Base-by-base conservation (phyloP, 2,329 filamentous ascomycete species). In the Colletotrichum godetiae region DNA sequence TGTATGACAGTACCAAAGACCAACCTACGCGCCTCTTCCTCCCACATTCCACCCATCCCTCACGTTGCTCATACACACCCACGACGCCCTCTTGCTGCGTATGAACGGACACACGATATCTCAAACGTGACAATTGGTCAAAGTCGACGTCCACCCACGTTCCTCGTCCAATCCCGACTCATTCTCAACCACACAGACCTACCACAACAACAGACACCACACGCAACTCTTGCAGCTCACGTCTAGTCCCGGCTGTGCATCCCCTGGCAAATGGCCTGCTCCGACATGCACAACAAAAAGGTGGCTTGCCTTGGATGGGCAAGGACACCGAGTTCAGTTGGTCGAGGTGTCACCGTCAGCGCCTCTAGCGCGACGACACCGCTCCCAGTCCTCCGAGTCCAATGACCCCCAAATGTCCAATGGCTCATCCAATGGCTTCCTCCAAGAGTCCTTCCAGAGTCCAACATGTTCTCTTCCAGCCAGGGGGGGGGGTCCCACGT, bases 1-100 rank as follows among this genome's bases (percentile, higher is more conserved):
- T 19, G 37, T 5, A 64, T 58, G 42, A 63, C 49, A 33, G 59
- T 24, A 2, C 37, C n/a, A 5, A 37, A 33, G 13, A 8, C 7
- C 42, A 8, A 19, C 31, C 37, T 29, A 31, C 46, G 27, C 15
- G 7, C 42, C 27, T 63, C 42, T 7, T 31, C 49, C 49, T 49
- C 66, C 66, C 49, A 70, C 55, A 65, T 70, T 73, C 67, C 70
- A 55, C 12, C 6, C 67, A 70, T 70, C 67, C 70, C 70, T 73
- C 66, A 49, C 60, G 46, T 69, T 31, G 66, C 59, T 72, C 68
- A 55, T 33, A 67, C 55, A 37, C 19, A n/a, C 37, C 37, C 5
- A 42, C 37, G 59, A 29, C 42, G 29, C 60, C 60, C 46, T 63
- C 33, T 49, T 31, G 15, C 42, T 22, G n/a, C 29, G 37, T 42